A percentile compares a stretch with the other conserved stretches of the same genome.
Evolutionary conservation across 768 basidiomycete genomes (phyloP).

Genomic region (Crepidotus variabilis): DNA sequence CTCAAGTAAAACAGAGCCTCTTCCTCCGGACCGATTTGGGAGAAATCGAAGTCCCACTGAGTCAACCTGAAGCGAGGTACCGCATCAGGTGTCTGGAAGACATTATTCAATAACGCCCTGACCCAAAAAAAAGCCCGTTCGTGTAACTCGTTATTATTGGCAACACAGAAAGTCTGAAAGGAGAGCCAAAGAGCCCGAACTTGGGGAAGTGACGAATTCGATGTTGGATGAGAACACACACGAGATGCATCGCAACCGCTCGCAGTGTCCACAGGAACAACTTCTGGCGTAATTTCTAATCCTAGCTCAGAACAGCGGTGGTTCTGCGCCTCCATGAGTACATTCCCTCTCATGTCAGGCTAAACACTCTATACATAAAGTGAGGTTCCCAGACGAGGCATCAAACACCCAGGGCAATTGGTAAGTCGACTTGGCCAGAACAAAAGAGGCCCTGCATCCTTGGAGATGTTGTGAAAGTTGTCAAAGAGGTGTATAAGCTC

Average conservation of each 20-base stretch:
- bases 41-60: background rate
- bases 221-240: background rate
- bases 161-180: background rate
- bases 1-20: background rate
- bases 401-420: background rate
- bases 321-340: background rate
- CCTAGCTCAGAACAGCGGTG: background rate
- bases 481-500: too few species aligned
- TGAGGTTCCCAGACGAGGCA: background rate
- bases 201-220: background rate
- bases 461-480: too few species aligned
- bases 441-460: too few species aligned
- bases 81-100: background rate
- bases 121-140: background rate
- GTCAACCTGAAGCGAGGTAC: background rate
- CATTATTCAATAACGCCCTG: background rate
- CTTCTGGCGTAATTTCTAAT: background rate
- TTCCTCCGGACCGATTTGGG: background rate
- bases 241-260: background rate
- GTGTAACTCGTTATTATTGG: background rate
- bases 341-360: background rate
- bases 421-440: too few species aligned
- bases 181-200: background rate
- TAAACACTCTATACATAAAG: background rate
- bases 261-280: background rate